Conservation (phyloP, 2,329 filamentous ascomycete species). For the Dothistroma septosporum region DNA sequence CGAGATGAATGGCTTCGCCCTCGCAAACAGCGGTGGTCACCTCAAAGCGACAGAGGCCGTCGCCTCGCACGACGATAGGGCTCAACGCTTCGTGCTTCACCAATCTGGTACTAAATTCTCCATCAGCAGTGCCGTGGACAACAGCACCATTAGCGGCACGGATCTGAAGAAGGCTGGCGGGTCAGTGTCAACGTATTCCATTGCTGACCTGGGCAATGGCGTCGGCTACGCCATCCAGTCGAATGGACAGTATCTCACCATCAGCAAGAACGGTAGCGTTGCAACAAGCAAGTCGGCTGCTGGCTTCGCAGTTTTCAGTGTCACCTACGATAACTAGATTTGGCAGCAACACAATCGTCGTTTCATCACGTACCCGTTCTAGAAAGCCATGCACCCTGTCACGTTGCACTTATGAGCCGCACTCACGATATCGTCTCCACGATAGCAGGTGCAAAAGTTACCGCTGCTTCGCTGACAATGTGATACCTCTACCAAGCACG, state of each 20-base stretch:
- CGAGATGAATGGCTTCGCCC: constrained; percentile 44
- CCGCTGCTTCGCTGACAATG: no score
- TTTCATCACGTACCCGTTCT: no score
- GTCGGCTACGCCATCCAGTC: constrained; percentile 33
- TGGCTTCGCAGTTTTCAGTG: constrained; percentile 35
- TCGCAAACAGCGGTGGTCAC: constrained; percentile 26
- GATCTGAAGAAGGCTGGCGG: not conserved
- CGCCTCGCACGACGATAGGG: constrained; percentile 37
- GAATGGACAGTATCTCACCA: constrained; percentile 26
- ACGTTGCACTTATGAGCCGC: no score
- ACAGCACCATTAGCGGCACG: constrained; percentile 15
- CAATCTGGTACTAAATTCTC: constrained; percentile 40
- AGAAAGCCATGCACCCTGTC: no score
- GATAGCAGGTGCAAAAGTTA: no score
- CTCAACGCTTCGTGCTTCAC: constrained; percentile 52
- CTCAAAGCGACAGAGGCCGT: constrained; percentile 26
- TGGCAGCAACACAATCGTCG: not conserved
- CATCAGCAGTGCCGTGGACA: constrained; percentile 42
- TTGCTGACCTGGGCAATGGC: constrained; percentile 37
- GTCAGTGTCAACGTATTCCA: constrained; percentile 31
- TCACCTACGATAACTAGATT: constrained; percentile 28
- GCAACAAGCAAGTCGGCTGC: not conserved
- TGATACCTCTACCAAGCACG: no score
- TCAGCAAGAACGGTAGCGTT: constrained; percentile 19
- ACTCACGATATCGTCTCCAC: no score